Base-by-base conservation (phyloP, 176 grass and related monocot genomes). In the Bonia amplexicaulis region DNA sequence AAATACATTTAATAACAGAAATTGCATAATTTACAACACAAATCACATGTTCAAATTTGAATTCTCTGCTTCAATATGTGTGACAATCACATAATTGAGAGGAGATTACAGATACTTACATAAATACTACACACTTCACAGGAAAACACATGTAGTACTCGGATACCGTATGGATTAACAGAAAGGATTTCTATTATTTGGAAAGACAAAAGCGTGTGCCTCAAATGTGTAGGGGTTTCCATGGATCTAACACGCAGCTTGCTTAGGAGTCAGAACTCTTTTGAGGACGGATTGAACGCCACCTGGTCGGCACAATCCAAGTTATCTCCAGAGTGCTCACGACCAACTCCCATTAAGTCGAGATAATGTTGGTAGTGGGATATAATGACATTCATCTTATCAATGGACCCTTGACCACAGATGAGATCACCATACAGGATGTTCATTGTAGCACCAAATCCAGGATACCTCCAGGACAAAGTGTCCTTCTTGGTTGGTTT, bases 391-490 rank as follows among this genome's bases (percentile, higher is more conserved):
- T 97, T 95, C 95, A 95, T 95, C 47, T 33, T 33, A 45, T 90
- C 93, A 19, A 82, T 78, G 33, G 65, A 85, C 49, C 91, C 89
- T 73, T 95, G 83, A 51, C 95, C 93, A 79, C 93, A 97, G 12
- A 85, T 62, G 59, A 76, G 71, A 87, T 97, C 95, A 17, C 91
- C 89, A 67, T 93, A 95, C 16, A 97, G 54, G 53, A 97, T 40
- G 71, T 97, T 97, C 91, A 97, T 97, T 76, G 93, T 97, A 71
- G 85, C 71, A 71, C 93, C 93, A 17, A 97, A 95, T 39, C 92
- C 95, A 85, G 95, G 95, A 74, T 91, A 78, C 85, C 95, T 95
- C 73, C 91, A 87, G 26, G 82, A 85, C 65, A 88, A 79, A 58
- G 95, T 97, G 61, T 97, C 91, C 9, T 90, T 97, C 82, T 93